Evolutionary conservation across 495 filamentous ascomycete species (phyloP).

Genomic region (Pseudotulostoma volvatum): DNA sequence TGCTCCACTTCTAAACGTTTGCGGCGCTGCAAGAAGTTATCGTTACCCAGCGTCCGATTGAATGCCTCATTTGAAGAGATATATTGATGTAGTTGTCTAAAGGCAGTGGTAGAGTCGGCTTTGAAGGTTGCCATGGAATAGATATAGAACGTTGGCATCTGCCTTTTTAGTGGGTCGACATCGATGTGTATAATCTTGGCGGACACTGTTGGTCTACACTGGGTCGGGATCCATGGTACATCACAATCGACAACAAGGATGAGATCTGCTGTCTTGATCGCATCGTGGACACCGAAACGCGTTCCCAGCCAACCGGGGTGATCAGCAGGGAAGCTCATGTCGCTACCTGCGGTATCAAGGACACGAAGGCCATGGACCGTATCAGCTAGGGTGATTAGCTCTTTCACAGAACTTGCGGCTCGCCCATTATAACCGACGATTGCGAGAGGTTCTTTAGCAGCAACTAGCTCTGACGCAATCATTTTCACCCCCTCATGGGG

Average conservation of each 20-base stretch:
- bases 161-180: slow-evolving; percentile 71
- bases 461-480: slow-evolving; percentile 54
- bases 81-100: slow-evolving; percentile 55
- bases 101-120: slow-evolving; percentile 51
- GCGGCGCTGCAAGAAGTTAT: slow-evolving; percentile 34
- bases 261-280: slow-evolving; percentile 60
- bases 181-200: slow-evolving; percentile 71
- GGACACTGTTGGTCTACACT: slow-evolving; percentile 33
- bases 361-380: slow-evolving; percentile 66
- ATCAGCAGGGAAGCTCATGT: slow-evolving; percentile 88
- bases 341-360: slow-evolving; percentile 76
- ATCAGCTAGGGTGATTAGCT: slow-evolving; percentile 64
- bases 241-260: slow-evolving; percentile 82
- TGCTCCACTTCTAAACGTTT: slow-evolving; percentile 42
- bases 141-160: slow-evolving; percentile 76
- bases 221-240: slow-evolving; percentile 56
- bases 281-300: slow-evolving; percentile 58
- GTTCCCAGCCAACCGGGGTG: slow-evolving; percentile 61
- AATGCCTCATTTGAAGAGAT: slow-evolving; percentile 26
- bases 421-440: slow-evolving; percentile 76
- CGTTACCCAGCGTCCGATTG: slow-evolving; percentile 27
- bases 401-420: slow-evolving; percentile 48
- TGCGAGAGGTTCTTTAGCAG: slow-evolving; percentile 58
- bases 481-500: slow-evolving; percentile 44
- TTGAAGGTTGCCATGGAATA: slow-evolving; percentile 57